phyloP scores from a whole-genome alignment of 2,329 filamentous ascomycete genomes.

The Fonsecaea erecta region DNA sequence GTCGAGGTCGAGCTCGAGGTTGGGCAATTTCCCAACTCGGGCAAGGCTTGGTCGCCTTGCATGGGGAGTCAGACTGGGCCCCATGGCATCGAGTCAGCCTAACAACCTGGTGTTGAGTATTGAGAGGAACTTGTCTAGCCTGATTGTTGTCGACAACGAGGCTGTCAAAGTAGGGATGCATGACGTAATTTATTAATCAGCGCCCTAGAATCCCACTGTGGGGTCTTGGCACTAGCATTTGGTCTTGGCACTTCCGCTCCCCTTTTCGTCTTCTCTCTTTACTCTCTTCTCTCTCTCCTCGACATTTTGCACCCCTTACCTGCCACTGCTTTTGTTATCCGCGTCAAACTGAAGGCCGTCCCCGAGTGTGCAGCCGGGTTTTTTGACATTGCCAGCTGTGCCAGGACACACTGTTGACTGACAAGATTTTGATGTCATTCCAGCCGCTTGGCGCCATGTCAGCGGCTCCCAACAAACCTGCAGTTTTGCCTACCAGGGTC shows the following conservation, averaged over 20 bases:
- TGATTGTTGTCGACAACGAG: neutral
- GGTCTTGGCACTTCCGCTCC: neutral
- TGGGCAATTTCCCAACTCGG: neutral
- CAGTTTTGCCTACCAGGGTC: neutral
- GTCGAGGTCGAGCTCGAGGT: too few relatives aligned
- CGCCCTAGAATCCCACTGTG: neutral
- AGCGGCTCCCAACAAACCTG: neutral
- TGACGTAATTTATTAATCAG: neutral
- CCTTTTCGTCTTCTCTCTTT: neutral
- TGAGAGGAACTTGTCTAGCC: neutral
- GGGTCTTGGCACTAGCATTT: neutral
- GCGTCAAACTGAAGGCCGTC: too few relatives aligned
- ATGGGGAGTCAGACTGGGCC: neutral
- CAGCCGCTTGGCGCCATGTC: neutral
- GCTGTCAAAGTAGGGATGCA: neutral
- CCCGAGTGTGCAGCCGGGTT: too few relatives aligned
- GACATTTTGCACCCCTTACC: neutral
- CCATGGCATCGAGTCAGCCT: neutral
- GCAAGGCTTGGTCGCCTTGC: neutral
- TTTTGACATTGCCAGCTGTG: too few relatives aligned
- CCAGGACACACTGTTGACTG: neutral
- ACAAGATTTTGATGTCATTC: too few relatives aligned
- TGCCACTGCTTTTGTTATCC: neutral
- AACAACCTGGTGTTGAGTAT: neutral
- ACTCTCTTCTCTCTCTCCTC: neutral